Conservation (phyloP, 257 asterid species). For the Solanum chmielewskii region DNA sequence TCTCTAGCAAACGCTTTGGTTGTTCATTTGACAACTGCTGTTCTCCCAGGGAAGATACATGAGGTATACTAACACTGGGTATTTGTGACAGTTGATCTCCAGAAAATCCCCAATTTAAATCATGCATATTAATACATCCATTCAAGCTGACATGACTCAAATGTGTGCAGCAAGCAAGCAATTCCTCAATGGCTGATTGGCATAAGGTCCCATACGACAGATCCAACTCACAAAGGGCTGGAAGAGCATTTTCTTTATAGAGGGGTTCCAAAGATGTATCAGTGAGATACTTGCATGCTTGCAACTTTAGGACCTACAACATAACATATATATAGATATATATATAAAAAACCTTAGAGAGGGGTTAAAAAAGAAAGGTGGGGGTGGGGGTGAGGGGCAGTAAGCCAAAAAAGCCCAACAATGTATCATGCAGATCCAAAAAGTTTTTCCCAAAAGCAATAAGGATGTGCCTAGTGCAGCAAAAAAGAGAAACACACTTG, state of each 20-base stretch:
- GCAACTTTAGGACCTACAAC: slow-evolving; percentile 79
- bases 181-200: slow-evolving; percentile 82
- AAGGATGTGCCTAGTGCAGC: neutral
- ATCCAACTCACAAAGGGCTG: slow-evolving; percentile 77
- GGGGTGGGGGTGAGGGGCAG: neutral
- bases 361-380: neutral
- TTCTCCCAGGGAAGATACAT: slow-evolving; percentile 8
- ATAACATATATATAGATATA: neutral
- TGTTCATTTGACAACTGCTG: slow-evolving; percentile 13
- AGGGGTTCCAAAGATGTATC: slow-evolving; percentile 84
- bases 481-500: neutral
- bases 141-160: slow-evolving; percentile 89
- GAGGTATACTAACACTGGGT: slow-evolving; percentile 10
- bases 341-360: neutral
- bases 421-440: neutral
- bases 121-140: slow-evolving; percentile 93
- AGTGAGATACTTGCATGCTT: slow-evolving; percentile 97
- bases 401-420: neutral
- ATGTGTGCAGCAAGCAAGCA: slow-evolving; percentile 80
- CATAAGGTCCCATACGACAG: slow-evolving; percentile 88
- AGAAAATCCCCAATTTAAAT: slow-evolving; percentile 70
- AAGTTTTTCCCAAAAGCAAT: neutral
- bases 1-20: slow-evolving; percentile 55
- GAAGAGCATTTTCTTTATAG: slow-evolving; percentile 80
- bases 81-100: slow-evolving; percentile 13